These are phyloP conservation scores for Digitaria exilis DNA, from an alignment of 202 grass and related monocot species.

Conservation along the genomic window DNA sequence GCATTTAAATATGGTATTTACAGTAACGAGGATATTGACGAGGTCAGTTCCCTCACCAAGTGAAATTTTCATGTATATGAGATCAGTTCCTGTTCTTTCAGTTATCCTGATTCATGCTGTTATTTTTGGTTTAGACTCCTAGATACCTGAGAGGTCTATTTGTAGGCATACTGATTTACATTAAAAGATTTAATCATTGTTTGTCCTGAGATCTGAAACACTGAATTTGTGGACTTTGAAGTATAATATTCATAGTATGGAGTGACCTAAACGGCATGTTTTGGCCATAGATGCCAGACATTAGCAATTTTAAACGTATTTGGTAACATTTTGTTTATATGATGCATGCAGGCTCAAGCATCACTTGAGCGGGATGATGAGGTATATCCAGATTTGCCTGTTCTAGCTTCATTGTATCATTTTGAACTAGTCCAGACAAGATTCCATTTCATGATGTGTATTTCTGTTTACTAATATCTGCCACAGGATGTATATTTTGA, in stretches of 20 bases:
- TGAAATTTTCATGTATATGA: neutral
- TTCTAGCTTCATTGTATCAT: constrained; percentile 33
- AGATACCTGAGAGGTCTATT: neutral
- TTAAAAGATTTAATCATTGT: neutral
- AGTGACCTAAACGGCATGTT: constrained; percentile 9
- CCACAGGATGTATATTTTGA: constrained; percentile 96
- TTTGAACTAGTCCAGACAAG: constrained; percentile 1
- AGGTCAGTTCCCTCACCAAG: constrained; percentile 50
- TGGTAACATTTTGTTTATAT: constrained; percentile 39
- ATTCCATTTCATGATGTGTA: constrained; percentile 21
- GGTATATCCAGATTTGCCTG: constrained; percentile 50
- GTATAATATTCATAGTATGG: neutral
- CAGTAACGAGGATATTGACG: constrained; percentile 82
- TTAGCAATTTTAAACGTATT: neutral
- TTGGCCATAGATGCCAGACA: neutral
- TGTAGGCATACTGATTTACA: constrained; percentile 1
- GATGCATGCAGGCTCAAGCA: constrained; percentile 71
- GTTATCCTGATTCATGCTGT: no score
- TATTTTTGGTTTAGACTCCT: no score
- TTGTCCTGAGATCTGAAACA: neutral
- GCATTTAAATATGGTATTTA: constrained; percentile 93
- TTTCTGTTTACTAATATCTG: constrained; percentile 23
- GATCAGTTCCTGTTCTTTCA: constrained; percentile 5
- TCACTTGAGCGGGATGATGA: constrained; percentile 84
- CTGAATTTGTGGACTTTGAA: neutral